Percentiles rank a stretch among this genome's conserved stretches.
phyloP scores from a whole-genome alignment of 306 rosid genomes.

The Begonia loranthoides region DNA sequence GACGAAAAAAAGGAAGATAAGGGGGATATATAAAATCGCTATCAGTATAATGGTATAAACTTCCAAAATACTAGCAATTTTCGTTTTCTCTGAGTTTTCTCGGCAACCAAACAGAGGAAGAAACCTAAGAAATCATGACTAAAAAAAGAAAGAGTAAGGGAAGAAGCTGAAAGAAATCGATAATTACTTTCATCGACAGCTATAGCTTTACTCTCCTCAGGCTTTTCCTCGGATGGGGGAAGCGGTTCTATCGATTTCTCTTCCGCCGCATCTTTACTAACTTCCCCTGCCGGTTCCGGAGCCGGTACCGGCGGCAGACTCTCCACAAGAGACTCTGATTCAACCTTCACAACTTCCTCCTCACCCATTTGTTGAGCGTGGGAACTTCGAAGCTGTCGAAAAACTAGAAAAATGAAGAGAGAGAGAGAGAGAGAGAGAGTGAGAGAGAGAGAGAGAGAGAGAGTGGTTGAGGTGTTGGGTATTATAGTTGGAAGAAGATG shows the following conservation, averaged over 20 bases:
- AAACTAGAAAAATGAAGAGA: background rate
- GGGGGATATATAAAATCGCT: too few relatives aligned
- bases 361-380: too few relatives aligned
- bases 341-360: too few relatives aligned
- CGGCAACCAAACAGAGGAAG: background rate
- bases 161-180: constrained; percentile 4
- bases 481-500: too few relatives aligned
- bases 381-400: background rate
- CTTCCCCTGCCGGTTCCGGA: constrained; percentile 3
- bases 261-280: constrained; percentile 37
- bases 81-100: background rate
- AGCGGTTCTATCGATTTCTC: constrained; percentile 51
- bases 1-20: too few relatives aligned
- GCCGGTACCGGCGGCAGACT: constrained; percentile 4
- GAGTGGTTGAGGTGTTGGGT: background rate
- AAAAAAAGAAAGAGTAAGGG: background rate
- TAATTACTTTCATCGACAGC: constrained; percentile 35
- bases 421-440: constrained; percentile 1
- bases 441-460: background rate
- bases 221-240: constrained; percentile 22
- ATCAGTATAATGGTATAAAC: too few relatives aligned
- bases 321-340: background rate
- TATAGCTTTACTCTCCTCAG: constrained; percentile 58
- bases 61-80: background rate
- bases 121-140: background rate